These are phyloP conservation scores for Trametes punicea DNA, from an alignment of 768 basidiomycete genomes.

Conservation along the genomic window DNA sequence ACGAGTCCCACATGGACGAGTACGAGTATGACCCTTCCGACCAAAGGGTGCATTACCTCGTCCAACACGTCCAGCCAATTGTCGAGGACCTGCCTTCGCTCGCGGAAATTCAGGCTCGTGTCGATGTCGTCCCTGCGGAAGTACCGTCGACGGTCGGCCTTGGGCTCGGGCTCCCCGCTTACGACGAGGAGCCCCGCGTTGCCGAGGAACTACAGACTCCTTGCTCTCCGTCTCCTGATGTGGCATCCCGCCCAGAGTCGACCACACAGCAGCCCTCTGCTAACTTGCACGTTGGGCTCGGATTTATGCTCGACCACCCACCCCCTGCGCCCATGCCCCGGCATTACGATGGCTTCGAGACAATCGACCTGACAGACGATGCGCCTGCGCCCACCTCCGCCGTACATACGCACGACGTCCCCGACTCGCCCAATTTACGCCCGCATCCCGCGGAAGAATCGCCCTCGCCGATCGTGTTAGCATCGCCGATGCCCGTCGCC, in stretches of 20 bases:
- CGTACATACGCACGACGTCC: not conserved
- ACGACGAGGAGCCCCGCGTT: not conserved
- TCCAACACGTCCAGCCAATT: not conserved
- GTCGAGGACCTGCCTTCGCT: not conserved
- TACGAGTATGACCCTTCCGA: too few relatives aligned
- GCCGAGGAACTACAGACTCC: not conserved
- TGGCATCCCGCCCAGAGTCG: not conserved
- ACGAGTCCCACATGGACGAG: too few relatives aligned
- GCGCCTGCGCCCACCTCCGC: not conserved
- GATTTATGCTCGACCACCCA: not conserved
- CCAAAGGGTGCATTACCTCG: not conserved
- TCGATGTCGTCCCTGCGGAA: not conserved
- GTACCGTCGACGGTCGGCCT: not conserved
- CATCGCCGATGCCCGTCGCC: not conserved
- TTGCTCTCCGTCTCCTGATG: not conserved
- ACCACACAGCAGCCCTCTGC: too few relatives aligned
- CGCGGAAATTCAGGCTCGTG: not conserved
- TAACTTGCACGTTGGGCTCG: not conserved
- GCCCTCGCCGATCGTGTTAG: conserved; percentile 12
- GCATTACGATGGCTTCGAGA: conserved; percentile 8
- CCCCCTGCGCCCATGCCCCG: not conserved
- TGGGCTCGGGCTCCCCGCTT: not conserved
- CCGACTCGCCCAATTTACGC: not conserved
- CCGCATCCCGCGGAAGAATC: not conserved
- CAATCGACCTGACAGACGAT: conserved; percentile 12